phyloP scores from a whole-genome alignment of 371 early-diverging fungal species.

The Chytridiales sp. region DNA sequence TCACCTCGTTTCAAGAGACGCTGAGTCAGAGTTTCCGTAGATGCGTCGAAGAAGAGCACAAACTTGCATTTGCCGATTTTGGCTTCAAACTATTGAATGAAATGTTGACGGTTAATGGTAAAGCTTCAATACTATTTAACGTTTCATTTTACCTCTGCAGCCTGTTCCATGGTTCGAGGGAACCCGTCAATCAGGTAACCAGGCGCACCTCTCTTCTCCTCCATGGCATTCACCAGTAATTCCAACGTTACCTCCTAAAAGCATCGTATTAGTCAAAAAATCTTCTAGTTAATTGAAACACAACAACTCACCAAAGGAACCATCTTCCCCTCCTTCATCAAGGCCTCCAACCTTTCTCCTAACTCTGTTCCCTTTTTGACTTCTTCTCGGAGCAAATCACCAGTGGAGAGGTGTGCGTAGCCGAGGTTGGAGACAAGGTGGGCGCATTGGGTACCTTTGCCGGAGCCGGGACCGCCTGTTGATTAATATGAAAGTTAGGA shows the following conservation, averaged over 20 bases:
- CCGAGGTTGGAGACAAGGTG: conserved; percentile 48
- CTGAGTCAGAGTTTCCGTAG: conserved; percentile 30
- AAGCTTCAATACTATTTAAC: neutral
- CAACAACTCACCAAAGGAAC: conserved; percentile 40
- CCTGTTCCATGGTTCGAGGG: conserved; percentile 44
- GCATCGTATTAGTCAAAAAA: neutral
- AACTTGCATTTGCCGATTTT: conserved; percentile 34
- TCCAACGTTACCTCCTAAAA: conserved; percentile 33
- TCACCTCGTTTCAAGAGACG: conserved; percentile 50
- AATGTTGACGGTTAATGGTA: neutral
- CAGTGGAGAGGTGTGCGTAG: conserved; percentile 62
- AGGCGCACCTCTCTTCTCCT: conserved; percentile 20
- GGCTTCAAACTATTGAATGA: conserved; percentile 36
- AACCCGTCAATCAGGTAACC: conserved; percentile 49
- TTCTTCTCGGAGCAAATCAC: conserved; percentile 67
- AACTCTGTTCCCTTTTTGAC: conserved; percentile 45
- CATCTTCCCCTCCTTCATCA: conserved; percentile 57
- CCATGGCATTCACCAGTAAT: conserved; percentile 44
- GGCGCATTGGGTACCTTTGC: conserved; percentile 56
- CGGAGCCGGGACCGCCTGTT: conserved; percentile 47
- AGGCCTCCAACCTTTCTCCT: conserved; percentile 42
- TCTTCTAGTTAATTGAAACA: neutral
- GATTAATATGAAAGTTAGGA: conserved; percentile 8
- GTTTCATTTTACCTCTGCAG: conserved; percentile 23
- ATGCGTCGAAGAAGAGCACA: conserved; percentile 48